Percentiles rank a stretch among this genome's conserved stretches.
phyloP scores from a whole-genome alignment of 805 yeast genomes.

The Candida peoriensis region DNA sequence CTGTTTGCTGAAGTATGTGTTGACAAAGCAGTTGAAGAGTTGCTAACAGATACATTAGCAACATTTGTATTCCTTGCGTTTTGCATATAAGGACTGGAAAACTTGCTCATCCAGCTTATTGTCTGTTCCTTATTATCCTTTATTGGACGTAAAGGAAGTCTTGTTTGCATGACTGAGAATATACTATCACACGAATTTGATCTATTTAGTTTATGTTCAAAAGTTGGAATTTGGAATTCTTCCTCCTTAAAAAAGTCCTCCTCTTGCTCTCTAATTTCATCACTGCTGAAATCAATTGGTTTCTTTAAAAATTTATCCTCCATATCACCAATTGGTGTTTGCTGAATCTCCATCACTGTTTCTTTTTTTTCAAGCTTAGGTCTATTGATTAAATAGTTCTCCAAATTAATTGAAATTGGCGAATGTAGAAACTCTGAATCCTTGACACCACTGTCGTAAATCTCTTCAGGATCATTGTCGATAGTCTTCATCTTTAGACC shows the following conservation, averaged over 20 bases:
- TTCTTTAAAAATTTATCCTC: no score
- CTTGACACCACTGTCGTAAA: no score
- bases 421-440: conserved; percentile 14
- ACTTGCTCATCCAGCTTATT: conserved; percentile 22
- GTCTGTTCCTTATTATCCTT: conserved; percentile 21
- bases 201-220: conserved; percentile 23
- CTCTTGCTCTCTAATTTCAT: conserved; percentile 2
- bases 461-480: conserved; percentile 6
- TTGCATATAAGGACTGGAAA: conserved; percentile 9
- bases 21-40: conserved; percentile 1
- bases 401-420: conserved; percentile 3
- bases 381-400: neutral
- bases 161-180: conserved; percentile 20
- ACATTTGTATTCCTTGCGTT: conserved; percentile 5
- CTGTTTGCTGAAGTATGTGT: neutral
- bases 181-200: conserved; percentile 26
- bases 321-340: neutral
- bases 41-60: conserved; percentile 6
- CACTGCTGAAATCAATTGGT: no score
- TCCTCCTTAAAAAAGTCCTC: neutral
- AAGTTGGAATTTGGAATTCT: conserved; percentile 11
- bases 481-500: conserved; percentile 14
- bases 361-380: neutral
- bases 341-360: no score
- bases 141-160: conserved; percentile 17